Percentiles rank a stretch among this genome's conserved stretches.
Conservation (phyloP, 176 grass and related monocot genomes). For the Phoenix dactylifera region DNA sequence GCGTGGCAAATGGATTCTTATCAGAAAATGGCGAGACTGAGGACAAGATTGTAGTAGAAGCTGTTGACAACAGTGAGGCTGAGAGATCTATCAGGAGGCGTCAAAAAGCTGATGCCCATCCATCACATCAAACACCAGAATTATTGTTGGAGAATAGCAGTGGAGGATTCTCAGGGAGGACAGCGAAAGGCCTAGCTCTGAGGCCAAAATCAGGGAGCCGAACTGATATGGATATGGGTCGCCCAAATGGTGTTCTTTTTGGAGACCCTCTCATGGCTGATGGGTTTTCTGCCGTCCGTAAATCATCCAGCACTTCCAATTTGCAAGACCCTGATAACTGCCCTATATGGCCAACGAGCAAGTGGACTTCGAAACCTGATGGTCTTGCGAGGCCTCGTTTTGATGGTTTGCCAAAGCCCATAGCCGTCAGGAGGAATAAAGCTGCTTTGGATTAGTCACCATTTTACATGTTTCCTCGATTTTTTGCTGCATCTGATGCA, state of each 20-base stretch:
- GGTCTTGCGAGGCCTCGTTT: slow-evolving; percentile 49
- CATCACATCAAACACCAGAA: neutral
- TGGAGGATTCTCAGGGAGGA: slow-evolving; percentile 6
- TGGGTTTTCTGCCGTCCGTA: slow-evolving; percentile 37
- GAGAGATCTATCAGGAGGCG: slow-evolving; percentile 48
- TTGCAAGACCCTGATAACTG: slow-evolving; percentile 38
- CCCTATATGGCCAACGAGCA: slow-evolving; percentile 40
- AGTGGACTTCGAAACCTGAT: slow-evolving; percentile 61
- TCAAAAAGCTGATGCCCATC: slow-evolving; percentile 22
- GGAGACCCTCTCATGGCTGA: slow-evolving; percentile 27
- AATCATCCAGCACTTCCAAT: slow-evolving; percentile 64
- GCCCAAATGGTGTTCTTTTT: slow-evolving; percentile 12
- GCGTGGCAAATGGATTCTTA: slow-evolving; percentile 31
- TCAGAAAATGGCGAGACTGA: neutral
- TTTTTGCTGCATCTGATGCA: too few species aligned
- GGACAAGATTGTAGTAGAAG: neutral
- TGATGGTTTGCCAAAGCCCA: slow-evolving; percentile 49
- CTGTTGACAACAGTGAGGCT: slow-evolving; percentile 20
- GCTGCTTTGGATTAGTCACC: slow-evolving; percentile 48
- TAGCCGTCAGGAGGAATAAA: slow-evolving; percentile 51
- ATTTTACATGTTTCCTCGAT: too few species aligned
- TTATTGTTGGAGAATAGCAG: slow-evolving; percentile 14
- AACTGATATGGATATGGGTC: slow-evolving; percentile 24
- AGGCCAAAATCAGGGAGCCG: slow-evolving; percentile 28
- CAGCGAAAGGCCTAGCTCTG: slow-evolving; percentile 18